Evolutionary conservation across 495 filamentous ascomycete species (phyloP).

Genomic region (Aspergillus ostianus): DNA sequence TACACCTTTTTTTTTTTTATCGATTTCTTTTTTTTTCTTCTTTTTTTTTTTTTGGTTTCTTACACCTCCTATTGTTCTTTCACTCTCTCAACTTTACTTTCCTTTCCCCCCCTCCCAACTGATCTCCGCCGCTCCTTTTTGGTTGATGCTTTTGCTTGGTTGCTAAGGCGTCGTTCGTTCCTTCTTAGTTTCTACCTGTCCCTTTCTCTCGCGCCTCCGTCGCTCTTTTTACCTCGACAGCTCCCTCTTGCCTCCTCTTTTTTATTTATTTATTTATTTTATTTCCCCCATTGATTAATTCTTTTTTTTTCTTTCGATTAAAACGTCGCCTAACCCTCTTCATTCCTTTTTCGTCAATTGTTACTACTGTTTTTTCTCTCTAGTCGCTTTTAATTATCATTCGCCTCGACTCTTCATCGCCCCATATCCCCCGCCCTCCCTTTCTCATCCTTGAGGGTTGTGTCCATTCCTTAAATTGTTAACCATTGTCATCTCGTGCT

Average conservation of each 20-base stretch:
- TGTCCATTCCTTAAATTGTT: slow-evolving; percentile 6
- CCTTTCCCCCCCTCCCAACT: neutral
- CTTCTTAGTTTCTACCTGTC: slow-evolving; percentile 3
- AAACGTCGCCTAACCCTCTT: neutral
- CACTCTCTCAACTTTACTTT: slow-evolving; percentile 2
- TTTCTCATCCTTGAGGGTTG: neutral
- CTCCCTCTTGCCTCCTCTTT: slow-evolving; percentile 3
- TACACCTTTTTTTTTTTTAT: neutral
- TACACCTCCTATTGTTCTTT: slow-evolving; percentile 4
- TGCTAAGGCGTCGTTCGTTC: slow-evolving; percentile 25
- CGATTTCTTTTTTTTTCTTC: neutral
- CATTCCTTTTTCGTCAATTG: neutral
- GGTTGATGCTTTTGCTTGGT: slow-evolving; percentile 22
- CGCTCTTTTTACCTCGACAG: neutral
- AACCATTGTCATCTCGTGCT: neutral
- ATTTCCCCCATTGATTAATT: slow-evolving; percentile 1
- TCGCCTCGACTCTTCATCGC: slow-evolving; percentile 8
- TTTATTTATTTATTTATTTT: slow-evolving; percentile 3
- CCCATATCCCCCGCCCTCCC: neutral
- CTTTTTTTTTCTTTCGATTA: slow-evolving; percentile 1
- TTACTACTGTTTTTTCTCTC: slow-evolving; percentile 1
- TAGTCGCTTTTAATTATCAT: slow-evolving; percentile 2
- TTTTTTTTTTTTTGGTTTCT: neutral
- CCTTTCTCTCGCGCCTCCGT: slow-evolving; percentile 8
- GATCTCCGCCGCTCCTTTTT: slow-evolving; percentile 2